Evolutionary conservation across 2,329 filamentous ascomycete species (phyloP).

Genomic region (Aspergillus chevalieri): DNA sequence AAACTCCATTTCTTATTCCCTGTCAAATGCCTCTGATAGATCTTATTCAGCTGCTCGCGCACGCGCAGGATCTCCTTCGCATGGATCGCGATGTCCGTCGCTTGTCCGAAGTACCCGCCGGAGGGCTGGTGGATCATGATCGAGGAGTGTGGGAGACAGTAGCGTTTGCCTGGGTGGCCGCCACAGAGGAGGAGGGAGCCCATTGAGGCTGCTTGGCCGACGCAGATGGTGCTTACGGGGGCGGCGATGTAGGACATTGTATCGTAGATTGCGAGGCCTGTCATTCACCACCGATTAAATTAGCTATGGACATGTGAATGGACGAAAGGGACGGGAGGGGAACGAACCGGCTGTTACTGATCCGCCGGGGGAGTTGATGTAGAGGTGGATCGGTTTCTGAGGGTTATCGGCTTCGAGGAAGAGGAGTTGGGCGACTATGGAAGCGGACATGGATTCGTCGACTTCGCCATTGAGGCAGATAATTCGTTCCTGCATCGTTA

Average conservation of each 20-base stretch:
- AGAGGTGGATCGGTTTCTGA: constrained; percentile 90
- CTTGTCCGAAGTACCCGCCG: constrained; percentile 64
- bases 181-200: constrained; percentile 82
- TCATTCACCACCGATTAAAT: not conserved
- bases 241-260: constrained; percentile 96
- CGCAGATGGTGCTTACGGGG: constrained; percentile 88
- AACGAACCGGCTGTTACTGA: constrained; percentile 70
- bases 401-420: constrained; percentile 97
- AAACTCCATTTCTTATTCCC: constrained; percentile 59
- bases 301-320: not conserved
- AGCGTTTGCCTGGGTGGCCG: constrained; percentile 77
- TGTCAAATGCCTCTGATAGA: constrained; percentile 82
- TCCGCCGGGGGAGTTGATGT: constrained; percentile 94
- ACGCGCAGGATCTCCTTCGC: constrained; percentile 92
- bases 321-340: not conserved
- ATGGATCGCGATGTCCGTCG: constrained; percentile 86
- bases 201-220: constrained; percentile 94
- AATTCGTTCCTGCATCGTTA: constrained; percentile 68
- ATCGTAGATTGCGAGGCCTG: constrained; percentile 79
- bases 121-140: constrained; percentile 98
- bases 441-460: constrained; percentile 84
- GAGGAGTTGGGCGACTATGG: constrained; percentile 88
- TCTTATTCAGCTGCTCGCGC: constrained; percentile 77
- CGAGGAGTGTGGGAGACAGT: constrained; percentile 82
- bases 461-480: constrained; percentile 89